Base-by-base conservation (phyloP, 2,329 filamentous ascomycete genomes). In the Lasiodiplodia citricola region DNA sequence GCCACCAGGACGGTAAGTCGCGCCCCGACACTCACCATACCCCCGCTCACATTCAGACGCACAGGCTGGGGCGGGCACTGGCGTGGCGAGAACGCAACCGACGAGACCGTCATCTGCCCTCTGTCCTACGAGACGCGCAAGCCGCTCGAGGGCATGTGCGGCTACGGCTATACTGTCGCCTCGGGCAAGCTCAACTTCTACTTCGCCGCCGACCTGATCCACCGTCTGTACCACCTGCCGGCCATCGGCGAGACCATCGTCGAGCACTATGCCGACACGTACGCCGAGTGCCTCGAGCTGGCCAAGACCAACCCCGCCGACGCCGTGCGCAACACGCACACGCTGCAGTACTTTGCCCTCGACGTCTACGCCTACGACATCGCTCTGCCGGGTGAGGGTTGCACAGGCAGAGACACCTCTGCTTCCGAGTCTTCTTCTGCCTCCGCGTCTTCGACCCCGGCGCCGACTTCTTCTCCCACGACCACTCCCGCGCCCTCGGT, bases 21-120 rank as follows among this genome's bases (percentile, higher is more conserved):
- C 37, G 7, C 8, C n/a, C 14, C 18, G 1, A 14, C 13, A 3
- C 11, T 21, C 5, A 2, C 7, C n/a, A 47, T 3, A 4, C 44
- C 44, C 44, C 41, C 14, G 7, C 25, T 38, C 21, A 14, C 5
- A 18, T 25, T 14, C 63, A n/a, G n/a, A 58, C 37, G 13, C n/a
- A 52, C 51, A 91, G 88, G 81, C 64, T 92, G 86, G 85, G 90
- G 83, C 56, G 90, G 90, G 41, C 90, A 92, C 81, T 91, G 87
- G 87, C 87, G 90, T 67, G 90, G 90, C 54, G 74, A 77, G 31
- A 92, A 92, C 70, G 89, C 85, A 2, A 88, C 88, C 2, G 79
- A 83, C 0, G 89, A 92, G 78, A 92, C 90, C 2, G 90, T 92
- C 71, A 91, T 92, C 77, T 92, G 90, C 78, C 83, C 85, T 5